These are phyloP conservation scores for Corylus avellana DNA, from an alignment of 306 rosid genomes.

Conservation along the genomic window DNA sequence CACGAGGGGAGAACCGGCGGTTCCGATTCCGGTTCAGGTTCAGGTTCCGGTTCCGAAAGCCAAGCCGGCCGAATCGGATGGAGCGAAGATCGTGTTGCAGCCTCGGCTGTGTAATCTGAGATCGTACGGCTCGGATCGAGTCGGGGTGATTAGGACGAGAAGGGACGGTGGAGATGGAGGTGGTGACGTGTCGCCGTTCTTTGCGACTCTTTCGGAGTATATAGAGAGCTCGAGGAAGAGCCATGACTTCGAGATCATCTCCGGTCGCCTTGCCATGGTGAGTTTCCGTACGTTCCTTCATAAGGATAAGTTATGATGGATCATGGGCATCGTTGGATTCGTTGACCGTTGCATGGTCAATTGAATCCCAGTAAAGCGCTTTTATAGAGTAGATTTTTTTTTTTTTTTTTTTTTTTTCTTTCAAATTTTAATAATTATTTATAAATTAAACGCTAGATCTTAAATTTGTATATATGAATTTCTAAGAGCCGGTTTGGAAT, in stretches of 20 bases:
- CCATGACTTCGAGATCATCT: constrained; percentile 86
- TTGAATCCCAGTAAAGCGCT: too few species aligned
- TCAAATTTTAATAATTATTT: too few species aligned
- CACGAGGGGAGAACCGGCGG: constrained; percentile 21
- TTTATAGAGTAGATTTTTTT: too few species aligned
- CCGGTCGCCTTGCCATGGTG: constrained; percentile 98
- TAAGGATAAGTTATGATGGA: background rate
- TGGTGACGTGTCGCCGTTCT: constrained; percentile 60
- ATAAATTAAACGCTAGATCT: too few species aligned
- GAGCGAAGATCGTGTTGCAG: constrained; percentile 63
- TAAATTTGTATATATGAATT: too few species aligned
- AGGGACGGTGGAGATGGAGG: constrained; percentile 30
- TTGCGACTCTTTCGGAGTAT: constrained; percentile 71
- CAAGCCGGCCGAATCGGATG: constrained; percentile 43
- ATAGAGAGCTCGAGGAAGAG: constrained; percentile 84
- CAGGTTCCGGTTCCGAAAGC: constrained; percentile 44
- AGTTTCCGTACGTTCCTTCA: background rate
- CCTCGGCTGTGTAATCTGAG: constrained; percentile 84
- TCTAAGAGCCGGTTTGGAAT: too few species aligned
- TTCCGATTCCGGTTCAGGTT: constrained; percentile 28
- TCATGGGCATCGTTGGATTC: background rate
- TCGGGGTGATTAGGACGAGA: constrained; percentile 41
- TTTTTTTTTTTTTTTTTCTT: too few species aligned
- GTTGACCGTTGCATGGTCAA: background rate
- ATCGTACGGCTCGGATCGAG: constrained; percentile 72